These are phyloP conservation scores for Eimeria acervulina DNA, from an alignment of 169 alveolate species.

Conservation along the genomic window DNA sequence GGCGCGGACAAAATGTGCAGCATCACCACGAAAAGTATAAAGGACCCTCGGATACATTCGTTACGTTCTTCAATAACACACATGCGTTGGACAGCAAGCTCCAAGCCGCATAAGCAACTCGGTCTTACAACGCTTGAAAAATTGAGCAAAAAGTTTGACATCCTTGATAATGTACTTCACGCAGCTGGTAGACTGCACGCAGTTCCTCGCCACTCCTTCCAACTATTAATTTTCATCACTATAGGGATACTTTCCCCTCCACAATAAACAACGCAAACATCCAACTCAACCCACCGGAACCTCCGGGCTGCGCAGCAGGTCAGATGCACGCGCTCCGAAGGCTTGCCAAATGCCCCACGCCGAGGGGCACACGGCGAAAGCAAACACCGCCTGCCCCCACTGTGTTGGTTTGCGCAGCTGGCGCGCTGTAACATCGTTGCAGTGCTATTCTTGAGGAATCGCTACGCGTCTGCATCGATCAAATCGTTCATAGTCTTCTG, in stretches of 20 bases:
- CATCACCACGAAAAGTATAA: not conserved
- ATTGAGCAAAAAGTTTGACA: not conserved
- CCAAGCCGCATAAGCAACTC: not conserved
- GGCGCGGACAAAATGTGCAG: slow-evolving; percentile 11
- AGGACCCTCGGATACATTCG: not conserved
- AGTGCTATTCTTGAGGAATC: not conserved
- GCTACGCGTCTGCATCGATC: slow-evolving; percentile 66
- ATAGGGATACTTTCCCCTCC: slow-evolving; percentile 19
- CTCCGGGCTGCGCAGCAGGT: not conserved
- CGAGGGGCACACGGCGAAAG: not conserved
- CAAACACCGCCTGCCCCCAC: not conserved
- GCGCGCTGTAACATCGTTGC: not conserved
- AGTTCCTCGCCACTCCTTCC: not conserved
- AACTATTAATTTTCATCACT: not conserved
- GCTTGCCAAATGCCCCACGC: not conserved
- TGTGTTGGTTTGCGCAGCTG: not conserved
- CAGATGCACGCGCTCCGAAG: not conserved
- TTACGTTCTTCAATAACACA: not conserved
- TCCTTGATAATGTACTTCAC: not conserved
- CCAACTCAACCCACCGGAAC: not conserved
- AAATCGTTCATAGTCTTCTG: slow-evolving; percentile 82
- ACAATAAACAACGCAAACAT: not conserved
- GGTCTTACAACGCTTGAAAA: not conserved
- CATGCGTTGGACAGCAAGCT: not conserved
- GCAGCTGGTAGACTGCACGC: not conserved